Conservation (phyloP, 106 monocot genomes). For the Allium cepa region DNA sequence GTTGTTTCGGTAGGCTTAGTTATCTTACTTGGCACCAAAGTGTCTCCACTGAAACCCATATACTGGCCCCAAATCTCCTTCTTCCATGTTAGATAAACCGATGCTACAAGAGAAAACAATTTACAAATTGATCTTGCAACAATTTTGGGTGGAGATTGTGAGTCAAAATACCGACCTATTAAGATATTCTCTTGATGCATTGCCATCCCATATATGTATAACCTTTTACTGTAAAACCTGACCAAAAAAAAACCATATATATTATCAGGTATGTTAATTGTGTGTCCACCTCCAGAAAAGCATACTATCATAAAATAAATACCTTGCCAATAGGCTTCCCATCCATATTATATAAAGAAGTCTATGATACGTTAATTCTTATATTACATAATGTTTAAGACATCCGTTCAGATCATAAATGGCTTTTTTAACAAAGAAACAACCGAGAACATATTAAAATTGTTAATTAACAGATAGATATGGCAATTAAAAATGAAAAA, state of each 20-base stretch:
- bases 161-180: slow-evolving; percentile 40
- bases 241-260: too few relatives aligned
- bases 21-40: slow-evolving; percentile 91
- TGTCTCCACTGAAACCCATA: slow-evolving; percentile 99
- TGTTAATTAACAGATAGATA: too few relatives aligned
- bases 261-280: neutral
- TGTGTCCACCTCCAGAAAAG: too few relatives aligned
- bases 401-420: too few relatives aligned
- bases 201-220: slow-evolving; percentile 94
- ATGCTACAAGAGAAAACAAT: slow-evolving; percentile 31
- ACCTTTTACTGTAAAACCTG: slow-evolving; percentile 86
- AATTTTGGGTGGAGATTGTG: neutral
- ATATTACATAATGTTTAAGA: too few relatives aligned
- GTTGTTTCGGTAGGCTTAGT: neutral
- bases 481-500: too few relatives aligned
- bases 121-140: neutral
- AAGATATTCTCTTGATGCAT: slow-evolving; percentile 96
- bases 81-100: slow-evolving; percentile 66
- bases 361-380: too few relatives aligned
- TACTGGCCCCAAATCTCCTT: slow-evolving; percentile 91
- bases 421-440: too few relatives aligned
- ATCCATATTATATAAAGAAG: too few relatives aligned
- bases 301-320: too few relatives aligned
- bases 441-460: too few relatives aligned
- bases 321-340: too few relatives aligned